Base-by-base conservation (phyloP, 208 protist genomes). In the Sergeia podlipaevii region DNA sequence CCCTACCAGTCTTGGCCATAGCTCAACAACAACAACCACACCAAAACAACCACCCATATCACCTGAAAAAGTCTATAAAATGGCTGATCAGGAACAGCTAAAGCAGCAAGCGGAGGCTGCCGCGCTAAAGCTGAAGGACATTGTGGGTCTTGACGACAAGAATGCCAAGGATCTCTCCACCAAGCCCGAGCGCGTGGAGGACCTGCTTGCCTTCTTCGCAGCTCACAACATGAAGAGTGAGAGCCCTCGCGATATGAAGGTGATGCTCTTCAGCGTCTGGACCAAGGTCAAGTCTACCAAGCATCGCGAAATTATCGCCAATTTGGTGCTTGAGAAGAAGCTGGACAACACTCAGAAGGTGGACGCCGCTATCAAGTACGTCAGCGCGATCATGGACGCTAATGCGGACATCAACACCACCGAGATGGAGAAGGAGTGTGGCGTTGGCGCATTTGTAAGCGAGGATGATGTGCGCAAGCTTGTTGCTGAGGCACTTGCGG, bases 71-170 rank as follows among this genome's bases (percentile, higher is more conserved):
- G n/a, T n/a, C n/a, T n/a, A n/a, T n/a, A n/a, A n/a, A n/a, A n/a
- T n/a, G n/a, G n/a, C n/a, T n/a, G n/a, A n/a, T n/a, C n/a, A n/a
- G n/a, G n/a, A n/a, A n/a, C n/a, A n/a, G n/a, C n/a, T n/a, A n/a
- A 59, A 49, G 32, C 24, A 37, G 4, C 52, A 60, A 1, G 34
- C 17, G 18, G 69, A 53, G 10, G 65, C 56, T 37, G 60, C 54
- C 37, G 46, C 69, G n/a, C 60, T 63, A 42, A 71, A 74, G 50
- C 81, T 95, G 41, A 77, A 86, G 65, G 11, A 50, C 30, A 68
- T 95, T 54, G 88, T 92, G 46, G 88, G 88, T 28, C 84, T 95
- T 28, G 88, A 95, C 65, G 88, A 89, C 33, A 95, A 91, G 60
- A 91, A 91, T 23, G 78, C 88, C 21, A 85, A 83, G 34, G 84